Conservation (phyloP, 2,329 filamentous ascomycete species). For the Chaetomiaceae sp. region DNA sequence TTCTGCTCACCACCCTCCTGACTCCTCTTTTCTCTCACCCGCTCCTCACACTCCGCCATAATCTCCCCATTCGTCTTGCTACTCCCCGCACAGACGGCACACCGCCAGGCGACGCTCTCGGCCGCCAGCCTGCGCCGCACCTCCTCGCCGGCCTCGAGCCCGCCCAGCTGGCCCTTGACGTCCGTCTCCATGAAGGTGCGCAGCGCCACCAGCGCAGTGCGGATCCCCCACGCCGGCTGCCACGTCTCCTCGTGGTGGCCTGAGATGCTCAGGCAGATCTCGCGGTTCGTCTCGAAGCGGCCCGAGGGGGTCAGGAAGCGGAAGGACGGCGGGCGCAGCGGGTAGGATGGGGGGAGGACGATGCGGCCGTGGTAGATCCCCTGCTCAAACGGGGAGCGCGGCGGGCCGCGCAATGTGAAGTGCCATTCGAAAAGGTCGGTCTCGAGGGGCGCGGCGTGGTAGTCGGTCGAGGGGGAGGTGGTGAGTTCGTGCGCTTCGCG, state of each 20-base stretch:
- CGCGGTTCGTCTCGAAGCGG: slow-evolving; percentile 90
- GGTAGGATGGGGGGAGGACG: slow-evolving; percentile 81
- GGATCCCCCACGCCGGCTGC: slow-evolving; percentile 96
- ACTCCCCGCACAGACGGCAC: slow-evolving; percentile 64
- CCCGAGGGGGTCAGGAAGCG: slow-evolving; percentile 89
- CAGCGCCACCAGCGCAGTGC: slow-evolving; percentile 76
- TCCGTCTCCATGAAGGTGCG: slow-evolving; percentile 91
- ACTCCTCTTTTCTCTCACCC: slow-evolving; percentile 34
- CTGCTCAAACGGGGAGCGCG: slow-evolving; percentile 67
- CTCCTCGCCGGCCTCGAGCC: slow-evolving; percentile 67
- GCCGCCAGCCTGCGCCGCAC: slow-evolving; percentile 63
- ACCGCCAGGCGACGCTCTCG: slow-evolving; percentile 61
- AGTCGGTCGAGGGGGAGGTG: slow-evolving; percentile 72
- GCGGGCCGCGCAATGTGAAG: slow-evolving; percentile 90
- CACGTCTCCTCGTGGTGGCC: slow-evolving; percentile 97
- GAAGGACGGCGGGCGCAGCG: slow-evolving; percentile 88
- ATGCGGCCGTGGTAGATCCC: slow-evolving; percentile 97
- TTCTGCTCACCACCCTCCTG: slow-evolving; percentile 12
- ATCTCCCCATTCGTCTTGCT: slow-evolving; percentile 66
- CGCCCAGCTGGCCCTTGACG: slow-evolving; percentile 80
- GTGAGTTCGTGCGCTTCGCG: slow-evolving; percentile 88
- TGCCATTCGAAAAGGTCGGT: slow-evolving; percentile 97
- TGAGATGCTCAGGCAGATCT: slow-evolving; percentile 91
- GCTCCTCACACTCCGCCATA: slow-evolving; percentile 61
- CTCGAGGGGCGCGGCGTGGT: slow-evolving; percentile 78